Conservation (phyloP, 768 basidiomycete genomes). For the Neoboletus magnificus region DNA sequence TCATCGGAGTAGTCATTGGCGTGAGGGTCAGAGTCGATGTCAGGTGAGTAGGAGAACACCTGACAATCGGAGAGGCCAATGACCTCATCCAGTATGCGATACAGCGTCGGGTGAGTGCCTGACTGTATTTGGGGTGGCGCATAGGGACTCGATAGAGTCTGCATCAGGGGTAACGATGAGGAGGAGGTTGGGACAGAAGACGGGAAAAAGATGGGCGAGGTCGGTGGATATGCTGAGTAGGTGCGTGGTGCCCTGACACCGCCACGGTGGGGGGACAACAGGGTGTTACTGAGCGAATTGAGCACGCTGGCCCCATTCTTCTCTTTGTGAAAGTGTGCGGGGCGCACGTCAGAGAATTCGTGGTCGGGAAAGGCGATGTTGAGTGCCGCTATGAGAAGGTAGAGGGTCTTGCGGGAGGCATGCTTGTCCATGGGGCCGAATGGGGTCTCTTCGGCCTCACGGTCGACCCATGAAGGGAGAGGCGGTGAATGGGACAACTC, state of each 20-base stretch:
- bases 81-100: slow-evolving; percentile 83
- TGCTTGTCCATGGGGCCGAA: slow-evolving; percentile 91
- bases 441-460: slow-evolving; percentile 73
- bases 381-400: slow-evolving; percentile 92
- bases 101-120: slow-evolving; percentile 86
- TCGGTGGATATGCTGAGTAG: slow-evolving; percentile 84
- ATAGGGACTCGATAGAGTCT: slow-evolving; percentile 57
- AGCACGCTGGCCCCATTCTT: slow-evolving; percentile 72
- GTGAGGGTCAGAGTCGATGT: slow-evolving; percentile 93
- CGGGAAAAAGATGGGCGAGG: slow-evolving; percentile 69
- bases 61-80: slow-evolving; percentile 91
- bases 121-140: slow-evolving; percentile 71
- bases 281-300: slow-evolving; percentile 79
- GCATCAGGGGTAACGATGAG: slow-evolving; percentile 65
- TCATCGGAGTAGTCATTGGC: slow-evolving; percentile 77
- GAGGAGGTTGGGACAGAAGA: slow-evolving; percentile 65
- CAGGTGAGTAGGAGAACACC: slow-evolving; percentile 91
- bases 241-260: slow-evolving; percentile 70
- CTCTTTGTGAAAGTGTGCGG: slow-evolving; percentile 86
- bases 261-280: slow-evolving; percentile 68
- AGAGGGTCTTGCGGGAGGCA: slow-evolving; percentile 84
- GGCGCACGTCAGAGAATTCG: slow-evolving; percentile 91
- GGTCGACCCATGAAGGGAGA: slow-evolving; percentile 72
- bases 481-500: slow-evolving; percentile 83
- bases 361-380: slow-evolving; percentile 98